These are phyloP conservation scores for Oenanthe sinensis DNA, from an alignment of 129 eudicot species.

Conservation along the genomic window DNA sequence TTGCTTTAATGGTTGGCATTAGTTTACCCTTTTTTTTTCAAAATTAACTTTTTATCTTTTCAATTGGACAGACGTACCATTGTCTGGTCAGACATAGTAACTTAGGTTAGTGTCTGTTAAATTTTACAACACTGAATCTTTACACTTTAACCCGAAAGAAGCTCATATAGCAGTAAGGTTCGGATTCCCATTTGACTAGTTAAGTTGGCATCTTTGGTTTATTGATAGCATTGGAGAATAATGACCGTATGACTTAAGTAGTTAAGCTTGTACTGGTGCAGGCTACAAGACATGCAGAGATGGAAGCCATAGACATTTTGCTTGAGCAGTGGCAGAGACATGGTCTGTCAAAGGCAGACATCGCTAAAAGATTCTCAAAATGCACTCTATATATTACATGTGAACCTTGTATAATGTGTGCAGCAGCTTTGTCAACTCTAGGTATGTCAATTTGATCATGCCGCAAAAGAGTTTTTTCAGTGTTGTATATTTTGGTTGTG, in stretches of 20 bases:
- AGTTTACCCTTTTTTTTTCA: neutral
- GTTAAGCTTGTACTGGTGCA: conserved; percentile 15
- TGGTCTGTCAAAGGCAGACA: conserved; percentile 26
- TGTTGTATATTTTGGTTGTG: neutral
- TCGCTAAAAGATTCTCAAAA: conserved; percentile 39
- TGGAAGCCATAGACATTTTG: conserved; percentile 66
- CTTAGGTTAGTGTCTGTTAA: neutral
- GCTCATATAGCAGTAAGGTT: too few species aligned
- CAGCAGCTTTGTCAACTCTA: conserved; percentile 70
- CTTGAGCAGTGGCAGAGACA: conserved; percentile 52
- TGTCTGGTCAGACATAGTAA: neutral
- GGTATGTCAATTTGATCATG: conserved; percentile 29
- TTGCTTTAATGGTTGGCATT: neutral
- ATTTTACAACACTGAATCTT: too few species aligned
- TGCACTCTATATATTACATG: conserved; percentile 88
- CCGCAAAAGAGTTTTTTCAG: neutral
- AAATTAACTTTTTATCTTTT: neutral
- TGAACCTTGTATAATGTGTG: conserved; percentile 99
- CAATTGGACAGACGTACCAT: neutral
- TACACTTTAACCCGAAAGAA: neutral
- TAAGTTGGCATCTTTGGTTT: too few species aligned
- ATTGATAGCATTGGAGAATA: neutral
- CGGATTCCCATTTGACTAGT: too few species aligned
- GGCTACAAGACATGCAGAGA: conserved; percentile 92
- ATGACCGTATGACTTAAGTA: neutral